Base-by-base conservation (phyloP, 2,329 filamentous ascomycete species). In the Ophiostoma sp. region DNA sequence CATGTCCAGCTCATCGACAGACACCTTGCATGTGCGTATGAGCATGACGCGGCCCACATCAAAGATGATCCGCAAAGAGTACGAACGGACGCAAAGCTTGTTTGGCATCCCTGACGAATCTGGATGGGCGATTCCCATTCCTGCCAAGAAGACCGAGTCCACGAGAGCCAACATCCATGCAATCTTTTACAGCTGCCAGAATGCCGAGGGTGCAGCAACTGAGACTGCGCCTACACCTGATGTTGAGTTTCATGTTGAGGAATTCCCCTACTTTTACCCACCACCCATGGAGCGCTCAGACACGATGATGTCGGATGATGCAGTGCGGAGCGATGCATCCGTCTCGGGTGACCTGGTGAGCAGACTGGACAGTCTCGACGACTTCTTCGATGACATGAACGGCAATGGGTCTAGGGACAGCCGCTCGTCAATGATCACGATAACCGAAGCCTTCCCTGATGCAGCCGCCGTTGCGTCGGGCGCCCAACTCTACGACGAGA, bases 71-170 rank as follows among this genome's bases (percentile, higher is more conserved):
- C 89, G 92, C 67, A 98, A 97, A 77, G 94, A 98, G 79, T 98
- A 97, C 75, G 94, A 97, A 77, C 89, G 92, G 31, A 97, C 93
- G 0, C 91, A 97, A 78, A 97, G 93, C 76, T 81, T 99, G 44
- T 99, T 98, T 78, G 96, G 96, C 36, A 98, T 99, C 71, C 95
- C 95, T 0, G 94, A 98, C 77, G 90, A 93, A 31, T 95, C 92
- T 20, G 95, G 95, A 1, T 99, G 95, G 95, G 95, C 95, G 0
- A 93, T 99, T 64, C 94, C 95, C 0, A 88, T 96, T 77, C 95
- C 95, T 20, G 94, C 94, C 0, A 90, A 91, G 70, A 94, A 97
- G 81, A 95, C 94, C 0, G 89, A 90, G 69, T 87, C 89, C 44
- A 98, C 95, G 4, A 87, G 95, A 71, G 87, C 90, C 71, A 99